Evolutionary conservation across 2,329 filamentous ascomycete species (phyloP).

Genomic region (Fusarium continuum): DNA sequence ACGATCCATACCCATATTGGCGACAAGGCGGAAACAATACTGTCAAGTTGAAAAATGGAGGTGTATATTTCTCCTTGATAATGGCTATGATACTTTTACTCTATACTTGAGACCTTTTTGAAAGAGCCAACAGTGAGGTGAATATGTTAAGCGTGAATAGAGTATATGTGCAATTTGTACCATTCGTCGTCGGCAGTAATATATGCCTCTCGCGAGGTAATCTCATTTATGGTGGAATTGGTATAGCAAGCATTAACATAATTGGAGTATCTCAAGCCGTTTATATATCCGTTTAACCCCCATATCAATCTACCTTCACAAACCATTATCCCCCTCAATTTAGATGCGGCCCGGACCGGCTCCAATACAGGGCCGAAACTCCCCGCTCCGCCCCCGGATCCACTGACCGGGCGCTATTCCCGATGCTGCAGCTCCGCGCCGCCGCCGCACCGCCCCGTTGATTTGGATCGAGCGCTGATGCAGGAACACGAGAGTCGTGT

Average conservation of each 20-base stretch:
- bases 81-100: no score
- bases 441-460: background rate
- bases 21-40: no score
- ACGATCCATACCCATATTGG: no score
- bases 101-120: no score
- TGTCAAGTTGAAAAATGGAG: no score
- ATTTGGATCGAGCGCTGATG: background rate
- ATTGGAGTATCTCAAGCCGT: background rate
- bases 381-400: conserved; percentile 8
- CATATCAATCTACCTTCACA: background rate
- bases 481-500: conserved; percentile 3
- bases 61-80: no score
- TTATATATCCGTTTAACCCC: conserved; percentile 1
- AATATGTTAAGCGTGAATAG: no score
- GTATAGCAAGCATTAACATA: background rate
- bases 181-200: no score
- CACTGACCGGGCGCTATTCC: conserved; percentile 25
- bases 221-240: background rate
- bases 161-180: no score
- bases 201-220: no score
- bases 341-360: background rate
- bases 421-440: conserved; percentile 22
- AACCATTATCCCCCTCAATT: background rate
- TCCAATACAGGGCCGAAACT: background rate
- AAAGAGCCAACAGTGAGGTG: no score